Evolutionary conservation across 768 basidiomycete genomes (phyloP).

Genomic region (Gloeopeniophorella convolvens): DNA sequence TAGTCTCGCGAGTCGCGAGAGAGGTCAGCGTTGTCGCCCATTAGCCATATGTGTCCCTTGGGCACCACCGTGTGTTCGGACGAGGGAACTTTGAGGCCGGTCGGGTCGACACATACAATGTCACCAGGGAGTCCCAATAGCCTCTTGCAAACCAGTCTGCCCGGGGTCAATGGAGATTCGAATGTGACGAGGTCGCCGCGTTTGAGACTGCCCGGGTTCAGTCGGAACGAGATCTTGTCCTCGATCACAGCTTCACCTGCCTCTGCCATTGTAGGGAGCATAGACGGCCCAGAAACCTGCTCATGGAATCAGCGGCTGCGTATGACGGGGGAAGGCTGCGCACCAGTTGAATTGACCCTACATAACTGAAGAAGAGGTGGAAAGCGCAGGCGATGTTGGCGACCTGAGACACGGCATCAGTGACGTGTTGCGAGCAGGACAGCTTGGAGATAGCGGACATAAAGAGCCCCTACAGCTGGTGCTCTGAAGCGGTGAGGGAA

Average conservation of each 20-base stretch:
- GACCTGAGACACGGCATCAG: constrained; percentile 31
- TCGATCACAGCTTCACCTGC: constrained; percentile 60
- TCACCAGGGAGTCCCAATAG: constrained; percentile 89
- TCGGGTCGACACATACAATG: constrained; percentile 82
- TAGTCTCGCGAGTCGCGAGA: constrained; percentile 90
- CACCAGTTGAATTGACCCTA: constrained; percentile 52
- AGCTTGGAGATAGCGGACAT: constrained; percentile 5
- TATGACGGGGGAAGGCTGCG: constrained; percentile 17
- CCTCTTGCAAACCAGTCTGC: constrained; percentile 76
- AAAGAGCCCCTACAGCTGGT: constrained; percentile 9
- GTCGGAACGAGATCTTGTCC: constrained; percentile 47
- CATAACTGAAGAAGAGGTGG: constrained; percentile 59
- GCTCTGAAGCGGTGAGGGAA: constrained; percentile 10
- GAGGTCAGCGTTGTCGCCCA: constrained; percentile 78
- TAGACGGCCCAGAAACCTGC: constrained; percentile 70
- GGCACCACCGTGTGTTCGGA: constrained; percentile 75
- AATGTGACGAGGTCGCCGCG: constrained; percentile 77
- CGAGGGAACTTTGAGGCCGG: constrained; percentile 53
- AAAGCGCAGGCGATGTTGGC: constrained; percentile 49
- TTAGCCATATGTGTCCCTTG: constrained; percentile 83
- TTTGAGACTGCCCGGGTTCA: constrained; percentile 42
- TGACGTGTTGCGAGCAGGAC: constrained; percentile 3
- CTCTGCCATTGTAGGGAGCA: constrained; percentile 67
- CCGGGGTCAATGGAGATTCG: constrained; percentile 62
- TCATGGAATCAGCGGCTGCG: neutral